Conservation (phyloP, 2,329 filamentous ascomycete genomes). For the Tolypocladium tundrense region DNA sequence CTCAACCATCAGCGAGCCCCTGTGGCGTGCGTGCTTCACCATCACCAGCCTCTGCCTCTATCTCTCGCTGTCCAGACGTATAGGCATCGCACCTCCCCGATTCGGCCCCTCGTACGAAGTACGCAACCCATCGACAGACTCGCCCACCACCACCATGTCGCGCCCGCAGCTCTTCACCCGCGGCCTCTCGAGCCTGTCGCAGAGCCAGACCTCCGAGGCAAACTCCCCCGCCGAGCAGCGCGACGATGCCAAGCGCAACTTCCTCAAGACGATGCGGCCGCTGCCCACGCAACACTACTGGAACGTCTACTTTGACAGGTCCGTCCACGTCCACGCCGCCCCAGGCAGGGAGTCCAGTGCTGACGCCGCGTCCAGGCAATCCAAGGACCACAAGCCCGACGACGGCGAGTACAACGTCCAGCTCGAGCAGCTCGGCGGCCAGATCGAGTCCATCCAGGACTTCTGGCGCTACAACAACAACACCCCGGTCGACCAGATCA, state of each 20-base stretch:
- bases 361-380: constrained; percentile 20
- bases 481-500: constrained; percentile 64
- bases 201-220: constrained; percentile 47
- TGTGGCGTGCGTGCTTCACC: neutral
- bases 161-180: constrained; percentile 51
- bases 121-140: neutral
- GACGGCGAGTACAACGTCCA: constrained; percentile 39
- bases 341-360: neutral
- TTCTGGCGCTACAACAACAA: constrained; percentile 81
- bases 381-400: constrained; percentile 34
- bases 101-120: neutral
- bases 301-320: constrained; percentile 60
- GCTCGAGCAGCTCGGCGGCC: constrained; percentile 51
- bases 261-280: constrained; percentile 62
- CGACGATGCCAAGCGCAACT: constrained; percentile 74
- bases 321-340: neutral
- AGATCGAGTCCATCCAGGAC: constrained; percentile 73
- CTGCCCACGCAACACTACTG: constrained; percentile 74
- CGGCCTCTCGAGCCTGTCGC: constrained; percentile 51
- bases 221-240: constrained; percentile 64
- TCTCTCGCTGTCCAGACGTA: neutral
- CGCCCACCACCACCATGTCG: constrained; percentile 34
- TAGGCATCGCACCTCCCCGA: neutral
- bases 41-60: too few relatives aligned
- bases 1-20: neutral